Evolutionary conservation across 169 alveolate species (phyloP), one percentile per base, ranked within the genome.

Genomic region (Babesia gibsoni): DNA sequence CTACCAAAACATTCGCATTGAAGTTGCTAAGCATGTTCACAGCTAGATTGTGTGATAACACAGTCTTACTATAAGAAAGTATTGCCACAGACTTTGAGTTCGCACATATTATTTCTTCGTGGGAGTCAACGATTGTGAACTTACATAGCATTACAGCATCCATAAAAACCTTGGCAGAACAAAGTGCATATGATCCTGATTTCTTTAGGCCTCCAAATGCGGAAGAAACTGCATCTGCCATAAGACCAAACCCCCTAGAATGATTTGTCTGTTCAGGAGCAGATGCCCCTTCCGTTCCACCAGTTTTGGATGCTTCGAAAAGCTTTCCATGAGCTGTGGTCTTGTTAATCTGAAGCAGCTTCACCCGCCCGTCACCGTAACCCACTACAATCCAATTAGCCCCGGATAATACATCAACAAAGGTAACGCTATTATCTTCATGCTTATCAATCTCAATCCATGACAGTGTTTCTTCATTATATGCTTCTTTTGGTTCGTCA

Each of bases 211-310:
- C 72, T 9, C 79, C 65, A 23, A 74, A 66, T 7, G 84, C 84
- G 16, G 84, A 74, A 14, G 84, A 73, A 8, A 74, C 80, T 0
- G 84, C 84, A 37, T 56, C 79, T 4, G 84, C 84, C 84, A 74
- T 74, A 23, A 74, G 46, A 1, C 84, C 84, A n/a, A 74, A 66
- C 20, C 77, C 70, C 10, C 79, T n/a, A 29, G 52, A 27, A 8
- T 69, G 45, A 22, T 43, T 30, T 0, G 9, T 53, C 4, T 30
- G 25, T 0, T 69, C 81, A 29, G 29, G 2, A 10, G 54, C 29
- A 14, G 56, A 30, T 1, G 27, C 39, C 8, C 36, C 48, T 7
- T 61, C 72, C 14, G 59, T 8, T 12, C 35, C 64, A 1, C 52
- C 79, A 6, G 66, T 32, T 32, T 63, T 65, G 20, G 2, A n/a